Base-by-base conservation (phyloP, 164 flowering plant species). In the Protea cynaroides region DNA sequence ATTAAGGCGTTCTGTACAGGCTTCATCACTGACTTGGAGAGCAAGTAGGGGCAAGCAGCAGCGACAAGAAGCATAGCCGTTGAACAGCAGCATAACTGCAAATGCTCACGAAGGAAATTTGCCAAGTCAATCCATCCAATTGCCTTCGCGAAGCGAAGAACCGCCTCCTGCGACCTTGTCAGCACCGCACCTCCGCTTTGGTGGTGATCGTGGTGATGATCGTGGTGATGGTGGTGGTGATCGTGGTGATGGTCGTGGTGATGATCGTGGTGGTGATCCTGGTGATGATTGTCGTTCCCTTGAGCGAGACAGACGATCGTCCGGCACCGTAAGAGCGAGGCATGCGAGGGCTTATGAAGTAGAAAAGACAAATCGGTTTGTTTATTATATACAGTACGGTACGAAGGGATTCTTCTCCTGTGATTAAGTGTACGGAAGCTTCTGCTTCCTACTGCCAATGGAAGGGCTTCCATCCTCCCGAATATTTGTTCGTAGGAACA, bases 1-100 rank as follows among this genome's bases (percentile, higher is more conserved):
- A 85, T 79, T 66, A 86, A 64, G 8, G 74, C 70, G 29, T 82
- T 84, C 75, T 89, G 99, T 7, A 88, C 29, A 65, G 77, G 80
- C 83, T 82, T 87, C 50, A 64, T 81, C 0, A 65, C 72, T 0
- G 84, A 73, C 58, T 75, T 84, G 13, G 95, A 89, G 8, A 86
- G 38, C 49, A 88, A 56, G 65, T 84, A 80, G 64, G 99, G 96
- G 68, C 85, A 94, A 70, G 65, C 84, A 24, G 88, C 92, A 9
- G 96, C 96, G 25, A 80, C 77, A 0, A 91, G 65, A 64, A 94
- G 85, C 70, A 89, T 49, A 47, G 78, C 89, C 22, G 86, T 63
- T 4, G 99, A 80, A 56, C 73, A 83, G 80, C 89, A 86, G 62
- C 99, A 91, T 58, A 91, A 72, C 59, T 82, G 84, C 82, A 94